Evolutionary conservation across 345 rosid genomes (phyloP), one percentile per base, ranked within the genome.

Genomic region (Murraya koenigii): DNA sequence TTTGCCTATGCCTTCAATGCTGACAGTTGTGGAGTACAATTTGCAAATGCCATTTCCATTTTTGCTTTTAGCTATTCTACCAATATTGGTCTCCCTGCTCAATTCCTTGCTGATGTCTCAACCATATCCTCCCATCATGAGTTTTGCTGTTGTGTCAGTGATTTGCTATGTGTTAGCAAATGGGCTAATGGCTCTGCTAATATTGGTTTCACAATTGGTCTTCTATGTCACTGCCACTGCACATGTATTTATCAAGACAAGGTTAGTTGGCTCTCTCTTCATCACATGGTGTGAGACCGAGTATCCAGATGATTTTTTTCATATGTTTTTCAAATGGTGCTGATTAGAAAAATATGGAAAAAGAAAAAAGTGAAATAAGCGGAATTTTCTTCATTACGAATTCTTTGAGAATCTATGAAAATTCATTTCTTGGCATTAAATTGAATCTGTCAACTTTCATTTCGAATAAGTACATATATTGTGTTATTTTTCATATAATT

Each of bases 131-230:
- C 88, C 95, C 41, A 66, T 94, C 82, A 75, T 84, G 67, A 91
- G 90, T 88, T 89, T 92, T 86, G 74, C 86, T 56, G 25, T 75
- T 74, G 87, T 94, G 82, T 91, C 98, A 52, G 54, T 85, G 41
- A 77, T 92, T 38, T 94, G 98, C 83, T 94, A 91, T 84, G 56
- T 94, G 26, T 75, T 91, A 62, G 93, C 97, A 85, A 94, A 92
- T 83, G 97, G 97, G 26, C 75, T 75, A 79, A 72, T 90, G 71
- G 80, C 85, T 74, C 75, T 94, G 47, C 81, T 96, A 77, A 66
- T 86, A 78, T 71, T 90, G 82, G 85, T 86, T 79, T 91, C 98
- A 71, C 94, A 90, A 78, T 69, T 86, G 80, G 72, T 84, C 82
- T 94, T 94, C 87, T 90, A 94, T 84, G 85, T 81, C 78, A 90